Evolutionary conservation across 2,329 filamentous ascomycete genomes (phyloP), one percentile per base, ranked within the genome.

Genomic region (Ophiognomonia clavigignenti-juglandacearum): DNA sequence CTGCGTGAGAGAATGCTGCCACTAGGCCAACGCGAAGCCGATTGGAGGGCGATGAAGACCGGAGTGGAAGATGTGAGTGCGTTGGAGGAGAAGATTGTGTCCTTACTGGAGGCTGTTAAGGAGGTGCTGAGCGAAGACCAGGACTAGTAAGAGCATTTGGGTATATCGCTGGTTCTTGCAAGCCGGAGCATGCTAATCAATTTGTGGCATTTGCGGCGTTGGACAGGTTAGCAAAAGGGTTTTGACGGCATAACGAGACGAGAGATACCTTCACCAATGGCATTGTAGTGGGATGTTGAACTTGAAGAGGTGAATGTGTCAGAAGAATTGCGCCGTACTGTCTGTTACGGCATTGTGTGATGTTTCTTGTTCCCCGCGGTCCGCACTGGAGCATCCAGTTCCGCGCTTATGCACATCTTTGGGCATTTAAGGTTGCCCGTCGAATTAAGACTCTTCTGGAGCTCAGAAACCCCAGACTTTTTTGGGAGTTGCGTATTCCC

Each of bases 11-110:
- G 86, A 23, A 78, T 96, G 39, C 72, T 91, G 42, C 82, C 90
- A 0, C 74, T 86, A 18, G 87, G 80, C 23, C 77, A 84, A 57
- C 78, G 84, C 52, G 90, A 96, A 66, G 71, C 78, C 36, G 83
- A 83, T 54, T 83, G 78, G 77, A 65, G 72, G 47, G 64, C 63
- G 7, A 68, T 62, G 52, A 64, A 63, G 54, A 66, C 62, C 41
- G 69, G 61, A 34, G 39, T 38, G 10, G 73, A 69, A 1, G 69
- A 70, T 3, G 81, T 85, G 59, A 91, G 77, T 61, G 65, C 78
- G 57, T 69, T 96, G 43, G 88, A 95, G 64, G 81, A 85, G 60
- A 88, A 85, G 68, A 80, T 93, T 6, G 72, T 92, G 22, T 72
- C 65, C 48, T 83, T 92, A 63, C 68, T 93, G 57, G 77, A 78